Evolutionary conservation across 1,139 yeast species (phyloP).

Genomic region (Candida mesenterica): DNA sequence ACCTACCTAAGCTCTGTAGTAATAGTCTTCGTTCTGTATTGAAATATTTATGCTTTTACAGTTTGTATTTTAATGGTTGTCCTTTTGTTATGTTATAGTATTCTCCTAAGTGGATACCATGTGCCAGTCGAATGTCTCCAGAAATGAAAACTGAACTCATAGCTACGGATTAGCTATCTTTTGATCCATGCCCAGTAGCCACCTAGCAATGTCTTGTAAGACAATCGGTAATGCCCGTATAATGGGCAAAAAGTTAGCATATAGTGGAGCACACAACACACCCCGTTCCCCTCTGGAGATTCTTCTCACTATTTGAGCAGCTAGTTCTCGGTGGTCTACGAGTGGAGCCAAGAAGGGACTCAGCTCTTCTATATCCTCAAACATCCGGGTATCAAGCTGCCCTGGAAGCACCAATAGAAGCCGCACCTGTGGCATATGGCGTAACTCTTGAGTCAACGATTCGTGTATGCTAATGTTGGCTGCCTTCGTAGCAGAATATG

Average conservation of each 20-base stretch:
- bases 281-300: conserved; percentile 53
- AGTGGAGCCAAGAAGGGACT: conserved; percentile 64
- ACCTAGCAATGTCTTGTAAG: conserved; percentile 45
- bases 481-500: conserved; percentile 68
- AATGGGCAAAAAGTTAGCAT: conserved; percentile 56
- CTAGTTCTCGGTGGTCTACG: conserved; percentile 42
- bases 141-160: too few species aligned
- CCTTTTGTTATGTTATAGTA: too few species aligned
- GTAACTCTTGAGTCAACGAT: conserved; percentile 51
- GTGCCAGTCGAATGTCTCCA: too few species aligned
- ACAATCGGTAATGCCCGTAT: conserved; percentile 52
- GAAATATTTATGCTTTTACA: too few species aligned
- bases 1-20: too few species aligned
- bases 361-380: conserved; percentile 59
- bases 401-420: conserved; percentile 62
- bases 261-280: conserved; percentile 53
- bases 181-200: conserved; percentile 54
- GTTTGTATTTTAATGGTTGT: too few species aligned
- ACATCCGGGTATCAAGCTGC: conserved; percentile 63
- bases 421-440: conserved; percentile 27
- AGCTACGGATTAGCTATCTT: too few species aligned
- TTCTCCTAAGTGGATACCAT: too few species aligned
- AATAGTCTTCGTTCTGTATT: too few species aligned
- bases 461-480: conserved; percentile 60
- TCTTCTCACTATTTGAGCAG: conserved; percentile 38